A percentile compares a stretch with the other conserved stretches of the same genome.
These are phyloP conservation scores for Rhizopogon sp. DNA, from an alignment of 768 basidiomycete genomes.

Conservation along the genomic window DNA sequence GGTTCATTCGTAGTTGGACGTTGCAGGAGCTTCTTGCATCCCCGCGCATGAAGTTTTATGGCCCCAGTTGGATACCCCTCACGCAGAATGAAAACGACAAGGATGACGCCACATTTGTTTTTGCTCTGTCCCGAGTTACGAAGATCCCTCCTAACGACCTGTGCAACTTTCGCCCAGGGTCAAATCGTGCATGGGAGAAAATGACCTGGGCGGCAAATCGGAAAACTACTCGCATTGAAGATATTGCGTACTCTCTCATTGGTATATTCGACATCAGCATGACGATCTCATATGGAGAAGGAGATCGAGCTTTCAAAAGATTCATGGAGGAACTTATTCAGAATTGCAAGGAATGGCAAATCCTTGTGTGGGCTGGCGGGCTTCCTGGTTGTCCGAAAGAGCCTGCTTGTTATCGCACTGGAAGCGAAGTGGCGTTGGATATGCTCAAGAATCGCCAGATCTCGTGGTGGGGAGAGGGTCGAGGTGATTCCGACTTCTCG, in stretches of 20 bases:
- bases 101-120: slow-evolving; percentile 9
- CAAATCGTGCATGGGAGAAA: slow-evolving; percentile 13
- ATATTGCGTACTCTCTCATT: slow-evolving; percentile 18
- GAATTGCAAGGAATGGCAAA: slow-evolving; percentile 13
- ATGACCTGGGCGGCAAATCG: slow-evolving; percentile 19
- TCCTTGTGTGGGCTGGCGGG: slow-evolving; percentile 16
- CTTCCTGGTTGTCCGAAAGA: slow-evolving; percentile 13
- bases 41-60: not conserved
- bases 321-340: slow-evolving; percentile 14
- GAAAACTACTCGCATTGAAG: slow-evolving; percentile 20
- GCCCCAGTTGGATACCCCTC: slow-evolving; percentile 9
- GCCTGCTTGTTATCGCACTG: slow-evolving; percentile 9
- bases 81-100: slow-evolving; percentile 12
- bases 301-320: slow-evolving; percentile 17
- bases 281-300: slow-evolving; percentile 19
- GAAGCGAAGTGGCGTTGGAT: not conserved
- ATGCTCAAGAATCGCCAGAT: not conserved
- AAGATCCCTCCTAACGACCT: slow-evolving; percentile 8
- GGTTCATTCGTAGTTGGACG: slow-evolving; percentile 1
- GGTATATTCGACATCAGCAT: slow-evolving; percentile 20
- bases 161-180: slow-evolving; percentile 13
- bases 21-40: slow-evolving; percentile 3
- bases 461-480: not conserved
- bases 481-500: slow-evolving; percentile 13
- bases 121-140: slow-evolving; percentile 6